phyloP scores from a whole-genome alignment of 2,329 filamentous ascomycete species.

The Chaetoscypha palmicola region DNA sequence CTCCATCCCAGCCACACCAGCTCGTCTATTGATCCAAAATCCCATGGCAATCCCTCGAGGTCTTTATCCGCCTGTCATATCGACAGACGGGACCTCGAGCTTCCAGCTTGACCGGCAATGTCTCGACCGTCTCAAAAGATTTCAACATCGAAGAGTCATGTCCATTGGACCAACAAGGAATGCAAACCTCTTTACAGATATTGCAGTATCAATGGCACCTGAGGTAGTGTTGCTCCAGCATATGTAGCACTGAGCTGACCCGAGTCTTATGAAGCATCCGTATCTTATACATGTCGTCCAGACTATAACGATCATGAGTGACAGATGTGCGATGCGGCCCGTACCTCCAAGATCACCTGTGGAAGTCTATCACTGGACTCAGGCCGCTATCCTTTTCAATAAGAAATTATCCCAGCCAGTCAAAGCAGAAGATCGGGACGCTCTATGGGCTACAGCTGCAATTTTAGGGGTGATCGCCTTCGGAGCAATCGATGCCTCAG shows the following conservation, averaged over 20 bases:
- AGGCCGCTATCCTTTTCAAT: conserved; percentile 42
- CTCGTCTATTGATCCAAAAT: not conserved
- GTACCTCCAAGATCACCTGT: conserved; percentile 25
- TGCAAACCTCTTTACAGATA: conserved; percentile 32
- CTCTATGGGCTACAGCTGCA: conserved; percentile 41
- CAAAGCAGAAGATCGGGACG: conserved; percentile 37
- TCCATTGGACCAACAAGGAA: conserved; percentile 33
- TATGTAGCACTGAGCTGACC: no score
- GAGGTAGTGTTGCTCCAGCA: no score
- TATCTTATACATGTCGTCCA: conserved; percentile 47
- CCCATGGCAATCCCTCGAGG: not conserved
- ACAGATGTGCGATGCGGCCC: conserved; percentile 35
- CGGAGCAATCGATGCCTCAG: conserved; percentile 36
- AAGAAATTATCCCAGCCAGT: conserved; percentile 34
- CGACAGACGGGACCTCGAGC: not conserved
- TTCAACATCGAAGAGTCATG: conserved; percentile 37
- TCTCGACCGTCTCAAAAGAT: conserved; percentile 35
- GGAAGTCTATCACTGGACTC: conserved; percentile 42
- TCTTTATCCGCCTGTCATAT: not conserved
- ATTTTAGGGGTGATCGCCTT: conserved; percentile 41
- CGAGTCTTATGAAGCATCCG: conserved; percentile 12
- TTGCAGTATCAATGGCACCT: conserved; percentile 34
- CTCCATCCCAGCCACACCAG: no score
- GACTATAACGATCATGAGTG: conserved; percentile 46
- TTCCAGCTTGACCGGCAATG: conserved; percentile 17